Evolutionary conservation across 2,329 filamentous ascomycete species (phyloP).

Genomic region (Fusarium proliferatum): DNA sequence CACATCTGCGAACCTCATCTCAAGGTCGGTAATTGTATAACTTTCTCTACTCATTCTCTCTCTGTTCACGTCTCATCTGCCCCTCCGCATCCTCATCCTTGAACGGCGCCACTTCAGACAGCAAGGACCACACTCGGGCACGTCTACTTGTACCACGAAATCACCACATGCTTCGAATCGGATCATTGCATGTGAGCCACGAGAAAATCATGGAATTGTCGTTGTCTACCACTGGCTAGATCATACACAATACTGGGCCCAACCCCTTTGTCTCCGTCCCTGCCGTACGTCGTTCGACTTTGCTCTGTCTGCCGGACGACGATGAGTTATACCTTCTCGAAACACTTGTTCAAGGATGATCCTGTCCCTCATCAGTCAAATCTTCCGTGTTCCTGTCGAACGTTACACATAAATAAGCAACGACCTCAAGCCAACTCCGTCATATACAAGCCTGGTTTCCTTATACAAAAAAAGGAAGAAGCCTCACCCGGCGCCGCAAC

Average conservation of each 20-base stretch:
- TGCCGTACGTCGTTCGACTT: constrained; percentile 30
- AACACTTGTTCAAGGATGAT: constrained; percentile 13
- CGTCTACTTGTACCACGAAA: constrained; percentile 1
- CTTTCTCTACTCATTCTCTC: background rate
- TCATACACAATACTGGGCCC: constrained; percentile 7
- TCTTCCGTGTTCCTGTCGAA: constrained; percentile 28
- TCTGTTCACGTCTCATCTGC: background rate
- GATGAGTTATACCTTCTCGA: constrained; percentile 25
- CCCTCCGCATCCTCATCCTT: constrained; percentile 10
- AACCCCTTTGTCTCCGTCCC: constrained; percentile 6
- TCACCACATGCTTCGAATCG: constrained; percentile 3
- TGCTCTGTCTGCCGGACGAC: constrained; percentile 12
- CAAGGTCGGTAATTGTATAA: constrained; percentile 11
- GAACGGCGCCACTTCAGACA: constrained; percentile 2
- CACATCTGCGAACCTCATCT: constrained; percentile 1
- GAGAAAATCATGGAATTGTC: background rate
- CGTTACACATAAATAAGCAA: constrained; percentile 24
- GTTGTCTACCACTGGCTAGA: background rate
- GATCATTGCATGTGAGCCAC: background rate
- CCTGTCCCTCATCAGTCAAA: constrained; percentile 18
- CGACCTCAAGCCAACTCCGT: background rate
- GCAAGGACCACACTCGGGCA: constrained; percentile 16
- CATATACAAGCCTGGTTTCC: background rate
- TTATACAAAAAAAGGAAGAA: constrained; percentile 7
- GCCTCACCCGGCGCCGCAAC: constrained; percentile 13